Evolutionary conservation across 2,329 filamentous ascomycete genomes (phyloP).

Genomic region (Gliomastix tumulicola): DNA sequence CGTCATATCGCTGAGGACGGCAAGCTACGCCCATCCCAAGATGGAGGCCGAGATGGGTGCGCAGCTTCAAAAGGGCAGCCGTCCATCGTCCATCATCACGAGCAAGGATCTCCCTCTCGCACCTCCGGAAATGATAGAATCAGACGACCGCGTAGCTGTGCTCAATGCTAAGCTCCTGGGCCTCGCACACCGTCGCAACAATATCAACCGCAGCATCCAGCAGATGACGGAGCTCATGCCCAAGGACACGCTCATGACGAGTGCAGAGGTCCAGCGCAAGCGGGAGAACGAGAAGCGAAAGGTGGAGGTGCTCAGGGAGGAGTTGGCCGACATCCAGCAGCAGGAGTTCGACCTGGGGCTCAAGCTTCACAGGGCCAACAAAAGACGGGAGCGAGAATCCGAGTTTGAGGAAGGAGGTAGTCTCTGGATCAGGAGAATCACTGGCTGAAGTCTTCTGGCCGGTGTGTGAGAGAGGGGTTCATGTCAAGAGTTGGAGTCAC

Average conservation of each 20-base stretch:
- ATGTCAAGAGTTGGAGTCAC: too few relatives aligned
- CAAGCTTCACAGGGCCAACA: slow-evolving; percentile 67
- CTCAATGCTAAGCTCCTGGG: slow-evolving; percentile 60
- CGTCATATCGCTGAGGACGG: slow-evolving; percentile 18
- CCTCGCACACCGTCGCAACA: slow-evolving; percentile 60
- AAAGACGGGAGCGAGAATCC: slow-evolving; percentile 62
- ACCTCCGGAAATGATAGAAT: slow-evolving; percentile 49
- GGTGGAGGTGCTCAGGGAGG: slow-evolving; percentile 56
- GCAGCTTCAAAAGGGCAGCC: not conserved
- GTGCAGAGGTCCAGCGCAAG: slow-evolving; percentile 52
- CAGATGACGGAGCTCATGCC: slow-evolving; percentile 77
- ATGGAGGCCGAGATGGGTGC: slow-evolving; percentile 9
- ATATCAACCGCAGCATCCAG: slow-evolving; percentile 64
- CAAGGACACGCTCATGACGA: slow-evolving; percentile 59
- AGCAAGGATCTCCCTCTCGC: slow-evolving; percentile 55
- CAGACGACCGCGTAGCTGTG: slow-evolving; percentile 57
- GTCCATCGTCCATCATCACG: slow-evolving; percentile 18
- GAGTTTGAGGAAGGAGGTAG: slow-evolving; percentile 59
- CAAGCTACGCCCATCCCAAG: not conserved
- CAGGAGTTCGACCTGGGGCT: slow-evolving; percentile 76
- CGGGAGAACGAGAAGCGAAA: slow-evolving; percentile 55
- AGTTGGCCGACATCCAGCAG: slow-evolving; percentile 65
- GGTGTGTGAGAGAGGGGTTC: too few relatives aligned
- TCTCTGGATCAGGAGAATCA: slow-evolving; percentile 75
- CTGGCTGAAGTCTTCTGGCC: slow-evolving; percentile 37